Evolutionary conservation across 2,329 filamentous ascomycete species (phyloP).

Genomic region (Claviceps pazoutovae): DNA sequence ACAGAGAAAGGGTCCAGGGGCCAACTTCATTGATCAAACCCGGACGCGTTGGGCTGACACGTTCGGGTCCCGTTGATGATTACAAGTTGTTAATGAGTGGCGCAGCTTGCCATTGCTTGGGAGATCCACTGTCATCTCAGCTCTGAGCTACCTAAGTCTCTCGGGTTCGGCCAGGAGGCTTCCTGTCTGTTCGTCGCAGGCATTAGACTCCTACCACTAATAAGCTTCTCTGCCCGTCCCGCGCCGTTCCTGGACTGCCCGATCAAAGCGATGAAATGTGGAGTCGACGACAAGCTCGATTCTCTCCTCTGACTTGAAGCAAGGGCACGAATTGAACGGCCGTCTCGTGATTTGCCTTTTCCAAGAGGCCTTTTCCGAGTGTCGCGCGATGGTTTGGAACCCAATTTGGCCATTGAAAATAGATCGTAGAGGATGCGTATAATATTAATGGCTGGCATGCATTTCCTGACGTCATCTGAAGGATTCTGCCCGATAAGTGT

Average conservation of each 20-base stretch:
- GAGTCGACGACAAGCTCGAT: not conserved
- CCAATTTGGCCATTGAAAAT: no score
- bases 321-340: no score
- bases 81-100: not conserved
- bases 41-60: not conserved
- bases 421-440: no score
- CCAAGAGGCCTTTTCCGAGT: no score
- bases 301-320: not conserved
- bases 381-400: no score
- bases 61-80: not conserved
- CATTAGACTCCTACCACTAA: not conserved
- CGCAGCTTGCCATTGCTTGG: not conserved
- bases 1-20: not conserved
- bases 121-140: not conserved
- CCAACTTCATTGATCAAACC: not conserved
- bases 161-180: not conserved
- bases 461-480: no score
- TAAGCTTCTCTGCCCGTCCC: constrained; percentile 4
- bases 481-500: no score
- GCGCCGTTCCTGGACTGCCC: constrained; percentile 1
- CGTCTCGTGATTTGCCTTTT: no score
- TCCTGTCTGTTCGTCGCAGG: not conserved
- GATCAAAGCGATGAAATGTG: not conserved
- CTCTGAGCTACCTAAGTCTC: not conserved
- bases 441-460: no score